A percentile compares a stretch with the other conserved stretches of the same genome.
These are phyloP conservation scores for Chaetomiaceae sp. DNA, from an alignment of 2,329 filamentous ascomycete species.

Conservation along the genomic window DNA sequence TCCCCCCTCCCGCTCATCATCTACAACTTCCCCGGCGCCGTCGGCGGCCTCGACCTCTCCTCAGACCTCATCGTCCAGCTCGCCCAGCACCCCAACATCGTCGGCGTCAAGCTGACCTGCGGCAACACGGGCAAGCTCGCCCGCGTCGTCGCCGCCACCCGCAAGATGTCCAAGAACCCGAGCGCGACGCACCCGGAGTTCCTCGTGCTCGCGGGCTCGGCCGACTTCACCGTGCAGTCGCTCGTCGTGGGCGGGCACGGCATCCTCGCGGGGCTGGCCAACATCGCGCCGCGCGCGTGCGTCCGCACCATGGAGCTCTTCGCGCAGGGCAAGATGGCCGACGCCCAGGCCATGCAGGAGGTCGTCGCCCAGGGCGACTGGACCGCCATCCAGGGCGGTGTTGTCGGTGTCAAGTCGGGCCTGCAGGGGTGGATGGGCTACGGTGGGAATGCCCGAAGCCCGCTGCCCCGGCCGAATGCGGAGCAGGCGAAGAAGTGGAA, in stretches of 20 bases:
- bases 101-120: constrained; percentile 65
- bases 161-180: constrained; percentile 35
- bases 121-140: constrained; percentile 68
- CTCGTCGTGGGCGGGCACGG: constrained; percentile 65
- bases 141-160: constrained; percentile 54
- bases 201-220: constrained; percentile 66
- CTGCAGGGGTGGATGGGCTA: constrained; percentile 64
- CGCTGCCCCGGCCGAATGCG: constrained; percentile 46
- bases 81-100: constrained; percentile 59
- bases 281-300: constrained; percentile 64
- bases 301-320: constrained; percentile 58
- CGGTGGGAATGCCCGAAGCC: constrained; percentile 48
- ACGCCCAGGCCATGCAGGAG: constrained; percentile 61
- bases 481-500: constrained; percentile 49
- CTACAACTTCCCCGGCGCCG: constrained; percentile 65
- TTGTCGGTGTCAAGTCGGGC: constrained; percentile 66
- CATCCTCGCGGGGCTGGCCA: constrained; percentile 67
- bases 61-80: constrained; percentile 58
- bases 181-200: constrained; percentile 45
- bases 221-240: constrained; percentile 67
- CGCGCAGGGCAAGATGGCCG: constrained; percentile 49
- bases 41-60: constrained; percentile 58
- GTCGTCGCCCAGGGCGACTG: constrained; percentile 65
- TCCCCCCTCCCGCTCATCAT: constrained; percentile 63
- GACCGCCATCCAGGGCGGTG: constrained; percentile 66